Evolutionary conservation across 2,329 filamentous ascomycete genomes (phyloP).

Genomic region (Penicillium sp.): DNA sequence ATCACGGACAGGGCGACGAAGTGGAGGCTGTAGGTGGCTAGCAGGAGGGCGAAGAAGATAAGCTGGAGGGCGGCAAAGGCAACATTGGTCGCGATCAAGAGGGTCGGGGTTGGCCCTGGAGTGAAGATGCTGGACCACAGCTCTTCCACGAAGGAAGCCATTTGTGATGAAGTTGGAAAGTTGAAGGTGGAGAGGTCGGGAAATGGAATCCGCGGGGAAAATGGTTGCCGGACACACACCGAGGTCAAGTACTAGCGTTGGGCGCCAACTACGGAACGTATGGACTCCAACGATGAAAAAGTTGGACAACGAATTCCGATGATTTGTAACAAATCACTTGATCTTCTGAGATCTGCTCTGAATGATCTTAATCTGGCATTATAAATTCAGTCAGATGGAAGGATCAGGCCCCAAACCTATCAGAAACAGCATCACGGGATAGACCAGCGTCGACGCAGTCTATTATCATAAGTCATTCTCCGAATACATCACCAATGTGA

Average conservation of each 20-base stretch:
- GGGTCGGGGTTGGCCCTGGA: constrained; percentile 79
- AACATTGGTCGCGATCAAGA: constrained; percentile 84
- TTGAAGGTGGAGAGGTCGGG: constrained; percentile 20
- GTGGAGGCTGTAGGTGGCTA: constrained; percentile 83
- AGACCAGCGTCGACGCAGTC: neutral
- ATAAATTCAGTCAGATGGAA: neutral
- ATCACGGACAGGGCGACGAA: constrained; percentile 78
- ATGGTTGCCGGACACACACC: neutral
- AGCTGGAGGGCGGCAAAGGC: constrained; percentile 82
- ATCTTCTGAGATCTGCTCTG: neutral
- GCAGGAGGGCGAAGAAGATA: constrained; percentile 69
- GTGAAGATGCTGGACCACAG: constrained; percentile 94
- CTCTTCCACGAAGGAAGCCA: constrained; percentile 61
- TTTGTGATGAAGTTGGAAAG: constrained; percentile 22
- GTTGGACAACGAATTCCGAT: constrained; percentile 5
- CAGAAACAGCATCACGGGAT: neutral
- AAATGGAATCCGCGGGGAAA: constrained; percentile 23
- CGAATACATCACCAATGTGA: neutral
- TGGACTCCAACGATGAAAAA: neutral
- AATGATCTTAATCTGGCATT: too few relatives aligned
- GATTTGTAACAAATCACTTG: too few relatives aligned
- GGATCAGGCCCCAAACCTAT: neutral
- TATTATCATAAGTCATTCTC: too few relatives aligned
- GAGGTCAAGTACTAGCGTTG: neutral
- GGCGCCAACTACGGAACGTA: neutral